A percentile compares a stretch with the other conserved stretches of the same genome.
These are phyloP conservation scores for Echium plantagineum DNA, from an alignment of 257 asterid genomes.

Conservation along the genomic window DNA sequence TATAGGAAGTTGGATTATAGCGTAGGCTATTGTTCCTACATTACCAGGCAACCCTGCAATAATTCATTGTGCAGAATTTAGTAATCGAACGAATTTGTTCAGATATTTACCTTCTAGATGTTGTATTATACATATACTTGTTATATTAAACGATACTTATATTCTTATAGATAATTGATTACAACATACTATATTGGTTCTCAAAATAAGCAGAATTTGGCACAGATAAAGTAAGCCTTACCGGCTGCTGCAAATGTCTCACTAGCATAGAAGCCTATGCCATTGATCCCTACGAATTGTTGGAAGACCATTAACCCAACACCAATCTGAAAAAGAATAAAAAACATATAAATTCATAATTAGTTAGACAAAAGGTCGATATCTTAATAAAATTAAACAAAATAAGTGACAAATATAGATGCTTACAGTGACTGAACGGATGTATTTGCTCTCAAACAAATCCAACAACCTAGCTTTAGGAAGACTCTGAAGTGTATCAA, in stretches of 20 bases:
- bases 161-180: not conserved
- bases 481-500: conserved; percentile 5
- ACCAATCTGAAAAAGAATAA: conserved; percentile 33
- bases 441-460: conserved; percentile 16
- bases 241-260: conserved; percentile 62
- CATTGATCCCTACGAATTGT: conserved; percentile 64
- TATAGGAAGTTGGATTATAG: not conserved
- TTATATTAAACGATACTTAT: not conserved
- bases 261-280: conserved; percentile 54
- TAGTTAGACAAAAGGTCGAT: not conserved
- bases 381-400: not conserved
- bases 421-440: conserved; percentile 18
- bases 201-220: not conserved
- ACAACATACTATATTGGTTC: not conserved
- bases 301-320: conserved; percentile 55
- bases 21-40: not conserved
- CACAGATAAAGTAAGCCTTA: not conserved
- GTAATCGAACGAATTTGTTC: not conserved
- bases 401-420: not conserved
- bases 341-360: not conserved
- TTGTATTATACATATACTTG: not conserved
- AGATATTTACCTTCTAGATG: not conserved
- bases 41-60: not conserved
- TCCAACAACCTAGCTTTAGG: conserved; percentile 16
- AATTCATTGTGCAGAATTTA: not conserved